These are phyloP conservation scores for Ustilago sp. DNA, from an alignment of 1,284 basidiomycete genomes.

Conservation along the genomic window DNA sequence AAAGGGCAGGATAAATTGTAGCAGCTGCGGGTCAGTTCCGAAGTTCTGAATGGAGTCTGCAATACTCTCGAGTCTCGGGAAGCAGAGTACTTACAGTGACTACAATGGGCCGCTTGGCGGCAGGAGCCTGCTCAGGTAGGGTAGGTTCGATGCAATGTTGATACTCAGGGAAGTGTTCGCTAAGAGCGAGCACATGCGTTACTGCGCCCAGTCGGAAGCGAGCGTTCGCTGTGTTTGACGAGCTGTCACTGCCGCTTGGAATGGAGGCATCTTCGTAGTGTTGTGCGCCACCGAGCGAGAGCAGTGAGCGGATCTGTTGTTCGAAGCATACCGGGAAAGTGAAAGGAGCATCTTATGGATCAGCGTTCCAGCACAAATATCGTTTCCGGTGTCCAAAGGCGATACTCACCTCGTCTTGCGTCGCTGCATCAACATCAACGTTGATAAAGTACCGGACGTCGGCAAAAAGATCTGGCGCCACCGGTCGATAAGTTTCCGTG, in stretches of 20 bases:
- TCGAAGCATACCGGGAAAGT: neutral
- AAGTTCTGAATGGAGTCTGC: neutral
- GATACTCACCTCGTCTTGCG: constrained; percentile 27
- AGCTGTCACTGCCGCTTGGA: constrained; percentile 13
- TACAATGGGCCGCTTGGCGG: constrained; percentile 21
- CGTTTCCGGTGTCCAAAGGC: neutral
- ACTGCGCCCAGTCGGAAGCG: constrained; percentile 58
- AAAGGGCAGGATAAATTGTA: neutral
- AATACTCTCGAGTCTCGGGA: neutral
- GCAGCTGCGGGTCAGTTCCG: constrained; percentile 20
- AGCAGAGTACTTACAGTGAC: constrained; percentile 34
- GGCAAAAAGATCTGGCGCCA: constrained; percentile 30
- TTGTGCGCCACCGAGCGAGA: constrained; percentile 14
- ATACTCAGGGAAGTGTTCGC: constrained; percentile 74
- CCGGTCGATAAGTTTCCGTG: neutral
- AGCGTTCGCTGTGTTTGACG: constrained; percentile 9
- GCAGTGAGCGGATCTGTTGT: constrained; percentile 20
- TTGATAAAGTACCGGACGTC: constrained; percentile 46
- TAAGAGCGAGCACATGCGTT: constrained; percentile 73
- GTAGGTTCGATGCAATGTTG: constrained; percentile 42
- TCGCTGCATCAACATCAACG: constrained; percentile 36
- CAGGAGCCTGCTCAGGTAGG: constrained; percentile 13
- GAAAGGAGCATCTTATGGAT: neutral
- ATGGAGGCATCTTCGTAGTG: constrained; percentile 6
- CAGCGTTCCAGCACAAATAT: neutral